Evolutionary conservation across 148 eudicot genomes (phyloP).

Genomic region (Silene conica): DNA sequence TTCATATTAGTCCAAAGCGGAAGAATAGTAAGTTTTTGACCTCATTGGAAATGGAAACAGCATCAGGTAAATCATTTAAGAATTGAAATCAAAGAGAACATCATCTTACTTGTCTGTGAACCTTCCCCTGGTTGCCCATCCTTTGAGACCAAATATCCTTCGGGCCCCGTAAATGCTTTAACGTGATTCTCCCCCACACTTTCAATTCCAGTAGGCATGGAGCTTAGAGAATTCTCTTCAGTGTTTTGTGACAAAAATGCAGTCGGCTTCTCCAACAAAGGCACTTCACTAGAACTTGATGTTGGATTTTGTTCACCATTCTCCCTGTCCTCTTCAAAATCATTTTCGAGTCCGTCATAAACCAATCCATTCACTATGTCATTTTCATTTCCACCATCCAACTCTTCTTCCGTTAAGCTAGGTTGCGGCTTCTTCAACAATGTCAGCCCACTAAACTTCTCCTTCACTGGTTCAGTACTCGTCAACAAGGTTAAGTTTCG

Average conservation of each 20-base stretch:
- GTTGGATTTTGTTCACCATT: constrained; percentile 12
- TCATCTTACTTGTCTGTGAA: constrained; percentile 42
- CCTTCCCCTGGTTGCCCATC: constrained; percentile 30
- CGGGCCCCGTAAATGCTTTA: constrained; percentile 27
- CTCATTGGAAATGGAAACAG: not conserved
- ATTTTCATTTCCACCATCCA: constrained; percentile 27
- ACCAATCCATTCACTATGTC: constrained; percentile 14
- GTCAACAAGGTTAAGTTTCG: constrained; percentile 61
- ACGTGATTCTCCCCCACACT: constrained; percentile 12
- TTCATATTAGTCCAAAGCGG: not conserved
- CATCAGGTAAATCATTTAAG: not conserved
- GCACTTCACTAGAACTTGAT: constrained; percentile 23
- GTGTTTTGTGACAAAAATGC: constrained; percentile 19
- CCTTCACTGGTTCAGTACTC: constrained; percentile 58
- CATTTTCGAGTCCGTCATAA: constrained; percentile 10
- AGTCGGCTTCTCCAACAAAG: constrained; percentile 46
- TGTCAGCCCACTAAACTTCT: constrained; percentile 70
- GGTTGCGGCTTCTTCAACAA: constrained; percentile 73
- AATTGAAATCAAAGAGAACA: constrained; percentile 11
- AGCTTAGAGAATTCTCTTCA: constrained; percentile 23
- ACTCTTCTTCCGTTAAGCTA: constrained; percentile 23
- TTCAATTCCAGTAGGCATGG: constrained; percentile 22
- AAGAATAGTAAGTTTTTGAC: not conserved
- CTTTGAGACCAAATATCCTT: constrained; percentile 16
- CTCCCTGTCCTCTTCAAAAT: constrained; percentile 1